These are phyloP conservation scores for Scheffersomyces insectosa DNA, from an alignment of 1,139 yeast species.

Conservation along the genomic window DNA sequence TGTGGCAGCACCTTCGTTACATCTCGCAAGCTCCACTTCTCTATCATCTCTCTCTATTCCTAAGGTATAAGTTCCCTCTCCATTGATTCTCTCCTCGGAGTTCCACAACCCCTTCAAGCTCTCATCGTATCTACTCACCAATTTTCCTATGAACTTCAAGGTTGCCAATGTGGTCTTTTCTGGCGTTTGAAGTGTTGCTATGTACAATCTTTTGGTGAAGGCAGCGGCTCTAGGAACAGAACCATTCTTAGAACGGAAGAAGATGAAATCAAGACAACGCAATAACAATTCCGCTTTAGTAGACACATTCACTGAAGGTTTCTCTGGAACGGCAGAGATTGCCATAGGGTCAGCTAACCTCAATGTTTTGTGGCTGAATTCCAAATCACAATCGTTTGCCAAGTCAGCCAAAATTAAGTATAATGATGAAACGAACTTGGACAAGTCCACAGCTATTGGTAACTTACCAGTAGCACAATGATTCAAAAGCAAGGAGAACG, in stretches of 20 bases:
- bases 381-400: constrained; percentile 79
- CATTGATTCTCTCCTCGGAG: constrained; percentile 78
- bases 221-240: constrained; percentile 75
- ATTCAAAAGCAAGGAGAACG: constrained; percentile 77
- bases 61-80: constrained; percentile 69
- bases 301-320: constrained; percentile 79
- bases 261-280: constrained; percentile 75
- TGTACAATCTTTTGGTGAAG: constrained; percentile 76
- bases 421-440: constrained; percentile 72
- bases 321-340: constrained; percentile 32
- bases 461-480: constrained; percentile 58
- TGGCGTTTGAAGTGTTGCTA: constrained; percentile 71
- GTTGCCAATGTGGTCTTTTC: constrained; percentile 84
- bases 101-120: constrained; percentile 74
- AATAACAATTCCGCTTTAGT: constrained; percentile 85
- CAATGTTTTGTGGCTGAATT: constrained; percentile 77
- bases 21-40: constrained; percentile 63
- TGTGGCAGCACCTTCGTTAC: constrained; percentile 85
- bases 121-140: constrained; percentile 65
- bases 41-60: constrained; percentile 56
- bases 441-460: constrained; percentile 65
- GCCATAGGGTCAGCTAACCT: constrained; percentile 76
- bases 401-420: constrained; percentile 67
- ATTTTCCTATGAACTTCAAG: constrained; percentile 73
- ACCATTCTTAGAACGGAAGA: constrained; percentile 76